A percentile compares a stretch with the other conserved stretches of the same genome.
Evolutionary conservation across 768 basidiomycete species (phyloP).

Genomic region (Galerina sulciceps): DNA sequence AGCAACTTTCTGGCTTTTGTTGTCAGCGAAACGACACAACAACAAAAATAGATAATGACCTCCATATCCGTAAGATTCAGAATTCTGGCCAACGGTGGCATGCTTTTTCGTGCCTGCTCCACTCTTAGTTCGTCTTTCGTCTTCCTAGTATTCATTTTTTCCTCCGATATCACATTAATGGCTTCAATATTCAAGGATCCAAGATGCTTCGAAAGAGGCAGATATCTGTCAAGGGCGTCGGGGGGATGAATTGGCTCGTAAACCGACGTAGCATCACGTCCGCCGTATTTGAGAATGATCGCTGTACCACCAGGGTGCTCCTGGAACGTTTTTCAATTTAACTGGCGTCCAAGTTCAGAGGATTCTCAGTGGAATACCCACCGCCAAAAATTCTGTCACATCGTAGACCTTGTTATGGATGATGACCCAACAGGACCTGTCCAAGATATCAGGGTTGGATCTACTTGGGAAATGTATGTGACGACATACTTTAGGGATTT

Average conservation of each 20-base stretch:
- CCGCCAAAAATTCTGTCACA: constrained; percentile 78
- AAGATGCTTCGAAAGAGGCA: constrained; percentile 73
- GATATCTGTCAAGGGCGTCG: constrained; percentile 74
- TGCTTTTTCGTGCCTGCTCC: constrained; percentile 58
- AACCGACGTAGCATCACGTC: constrained; percentile 78
- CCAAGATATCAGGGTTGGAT: constrained; percentile 13
- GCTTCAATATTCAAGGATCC: constrained; percentile 62
- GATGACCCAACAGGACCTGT: constrained; percentile 84
- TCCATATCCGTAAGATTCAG: constrained; percentile 85
- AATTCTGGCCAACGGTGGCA: constrained; percentile 71
- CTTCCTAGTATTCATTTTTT: constrained; percentile 46
- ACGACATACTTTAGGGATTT: constrained; percentile 50
- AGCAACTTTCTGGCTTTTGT: constrained; percentile 60
- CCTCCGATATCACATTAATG: constrained; percentile 37
- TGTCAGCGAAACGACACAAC: constrained; percentile 1
- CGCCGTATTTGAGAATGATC: constrained; percentile 84
- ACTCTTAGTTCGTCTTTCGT: constrained; percentile 76
- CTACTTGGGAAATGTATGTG: not conserved
- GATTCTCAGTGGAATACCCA: constrained; percentile 28
- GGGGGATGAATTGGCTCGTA: constrained; percentile 88
- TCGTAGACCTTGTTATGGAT: constrained; percentile 84
- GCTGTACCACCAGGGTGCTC: constrained; percentile 82
- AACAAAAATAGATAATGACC: constrained; percentile 42
- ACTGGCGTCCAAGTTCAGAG: not conserved
- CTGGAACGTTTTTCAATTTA: constrained; percentile 32